Base-by-base conservation (phyloP, 805 yeast species). In the Yarrowia phangngaensis region DNA sequence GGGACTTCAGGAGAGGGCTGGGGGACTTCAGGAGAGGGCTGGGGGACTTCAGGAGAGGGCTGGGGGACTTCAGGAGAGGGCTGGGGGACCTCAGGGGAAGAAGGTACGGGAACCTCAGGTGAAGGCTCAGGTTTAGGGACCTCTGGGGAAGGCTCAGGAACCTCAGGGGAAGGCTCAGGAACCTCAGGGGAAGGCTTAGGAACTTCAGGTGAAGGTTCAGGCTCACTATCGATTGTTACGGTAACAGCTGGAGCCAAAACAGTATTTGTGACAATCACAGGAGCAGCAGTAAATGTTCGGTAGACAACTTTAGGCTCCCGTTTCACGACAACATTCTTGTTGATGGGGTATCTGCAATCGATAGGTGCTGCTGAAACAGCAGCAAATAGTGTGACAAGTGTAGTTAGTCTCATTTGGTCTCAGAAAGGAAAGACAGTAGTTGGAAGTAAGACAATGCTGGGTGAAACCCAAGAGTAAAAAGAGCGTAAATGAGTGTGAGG, bases 221-320 rank as follows among this genome's bases (percentile, higher is more conserved):
- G 45, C 4, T 41, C 48, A 20, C 22, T 27, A 8, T 29, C 48
- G 14, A 35, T 35, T 15, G 35, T 29, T 8, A 41, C 48, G n/a
- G 48, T 41, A n/a, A 41, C 48, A 4, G 48, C 35, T 5, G 34
- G 34, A 8, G 48, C 48, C 7, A 12, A n/a, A 14, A 41, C 48
- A 4, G 29, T 29, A 22, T 41, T 29, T 5, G 34, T 29, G 17
- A 41, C 48, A 4, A 41, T 7, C 13, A 41, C 48, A 5, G 48
- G 17, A 2, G 28, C 48, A 8, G 48, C 48, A 20, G 48, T 41
- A 20, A 29, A 35, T 5, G 48, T 41, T 29, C 34, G 35, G 24
- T 26, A 16, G 12, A 41, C 35, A 13, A 41, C 35, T 29, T 28
- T 19, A 22, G 48, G 48, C n/a, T 28, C 35, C 30, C 48, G 34